Base-by-base conservation (phyloP, 2,329 filamentous ascomycete species). In the Sclerotinia sclerotiorum region DNA sequence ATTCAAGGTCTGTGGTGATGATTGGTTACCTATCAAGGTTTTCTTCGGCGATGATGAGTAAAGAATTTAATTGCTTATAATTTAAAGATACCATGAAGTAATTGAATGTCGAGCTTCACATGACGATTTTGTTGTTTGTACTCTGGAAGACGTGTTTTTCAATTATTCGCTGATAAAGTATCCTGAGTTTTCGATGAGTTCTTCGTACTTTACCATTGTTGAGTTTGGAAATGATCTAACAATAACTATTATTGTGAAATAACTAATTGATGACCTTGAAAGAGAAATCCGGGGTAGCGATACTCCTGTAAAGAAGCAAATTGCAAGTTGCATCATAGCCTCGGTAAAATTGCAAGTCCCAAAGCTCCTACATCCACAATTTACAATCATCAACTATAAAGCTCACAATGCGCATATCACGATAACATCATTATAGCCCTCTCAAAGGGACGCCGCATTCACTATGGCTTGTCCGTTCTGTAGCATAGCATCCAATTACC, bases 1-100 rank as follows among this genome's bases (percentile, higher is more conserved):
- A 63, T 94, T 94, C 84, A 96, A 93, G 86, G 89, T 93, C 71
- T 95, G 91, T 76, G 85, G 84, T 48, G 92, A 94, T 77, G 80
- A 77, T 39, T 94, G 90, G 88, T 77, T 92, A 75, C 91, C 91
- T 0, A 79, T 91, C 70, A 90, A 88, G 84, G 90, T 94, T 48
- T 95, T 95, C 84, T 92, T 92, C 77, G 90, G 90, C 10, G 90
- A 94, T 75, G 90, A 93, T 76, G 90, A 94, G 32, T 68, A 68
- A n/a, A 35, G 39, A 49, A 17, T 55, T 42, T 63, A 54, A 82
- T 93, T 87, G 76, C 62, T 66, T 69, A 44, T 51, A 24, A 70
- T 67, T 55, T 67, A 67, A 56, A 58, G 56, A 67, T 69, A 67
- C 55, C 54, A 63, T 57, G 42, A 61, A 69, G 56, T 27, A 62